Base-by-base conservation (phyloP, 1,139 yeast species). In the Pneumocystis jirovecii region DNA sequence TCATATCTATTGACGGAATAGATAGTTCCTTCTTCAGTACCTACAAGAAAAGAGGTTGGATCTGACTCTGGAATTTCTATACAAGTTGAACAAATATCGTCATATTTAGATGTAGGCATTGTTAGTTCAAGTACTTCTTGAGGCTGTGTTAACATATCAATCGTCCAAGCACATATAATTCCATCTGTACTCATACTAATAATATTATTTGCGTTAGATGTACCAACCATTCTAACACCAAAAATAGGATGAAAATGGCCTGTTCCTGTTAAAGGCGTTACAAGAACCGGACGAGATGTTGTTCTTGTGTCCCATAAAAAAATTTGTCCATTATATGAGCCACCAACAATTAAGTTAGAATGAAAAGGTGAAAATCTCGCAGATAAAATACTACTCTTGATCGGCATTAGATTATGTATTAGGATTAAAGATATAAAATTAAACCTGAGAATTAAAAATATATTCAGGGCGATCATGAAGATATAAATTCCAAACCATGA, bases 261-360 rank as follows among this genome's bases (percentile, higher is more conserved):
- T 25, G 39, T 42, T n/a, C 50, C n/a, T 15, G 50, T 34, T 62
- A 71, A 71, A 37, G 75, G 75, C 1, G 80, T 73, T 29, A 67
- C 75, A 65, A 72, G 73, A 62, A 72, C 74, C 8, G 78, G 79
- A 63, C 67, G 72, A 68, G 68, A 64, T 65, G 65, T 61, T 57
- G 73, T 66, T 29, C 78, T 72, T 63, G 79, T 70, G 63, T 81
- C 82, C 83, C 83, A 81, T 1, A 77, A 72, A 57, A 79, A 68
- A 1, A 81, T 68, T 68, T 80, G 83, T 17, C 84, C 84, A 70
- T 79, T 80, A 67, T 77, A 79, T 8, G 81, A 80, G 1, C 81
- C 76, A 1, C 81, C 84, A 65, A 76, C 76, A 35, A 81, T 70
- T 1, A 77, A 67, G 61, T 73, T 74, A 7, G 80, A 72, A 45